Conservation (phyloP, 805 yeast genomes). For the Komagataella ulmi region DNA sequence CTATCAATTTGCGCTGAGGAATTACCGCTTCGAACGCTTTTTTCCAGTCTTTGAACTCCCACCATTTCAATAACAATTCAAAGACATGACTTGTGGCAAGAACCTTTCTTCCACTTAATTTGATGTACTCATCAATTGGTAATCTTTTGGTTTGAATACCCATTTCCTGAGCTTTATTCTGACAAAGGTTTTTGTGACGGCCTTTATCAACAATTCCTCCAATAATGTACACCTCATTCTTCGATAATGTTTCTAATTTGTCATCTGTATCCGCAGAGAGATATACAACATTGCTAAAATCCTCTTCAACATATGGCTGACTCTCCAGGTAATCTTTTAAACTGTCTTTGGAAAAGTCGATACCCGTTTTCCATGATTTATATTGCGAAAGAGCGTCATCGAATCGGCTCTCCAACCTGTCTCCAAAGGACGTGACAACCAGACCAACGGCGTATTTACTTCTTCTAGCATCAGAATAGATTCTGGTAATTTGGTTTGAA, state of each 20-base stretch:
- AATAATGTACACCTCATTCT: constrained; percentile 66
- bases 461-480: constrained; percentile 67
- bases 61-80: constrained; percentile 71
- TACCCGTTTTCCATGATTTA: constrained; percentile 43
- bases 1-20: constrained; percentile 59
- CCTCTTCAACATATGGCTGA: constrained; percentile 14
- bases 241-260: constrained; percentile 45
- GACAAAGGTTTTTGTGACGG: constrained; percentile 69
- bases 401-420: constrained; percentile 53
- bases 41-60: constrained; percentile 73
- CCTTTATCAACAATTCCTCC: constrained; percentile 98
- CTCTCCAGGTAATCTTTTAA: constrained; percentile 14
- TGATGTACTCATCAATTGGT: constrained; percentile 79
- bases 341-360: constrained; percentile 32
- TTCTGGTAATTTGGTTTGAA: constrained; percentile 67
- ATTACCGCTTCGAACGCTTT: constrained; percentile 75
- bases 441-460: constrained; percentile 46
- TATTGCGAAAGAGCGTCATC: constrained; percentile 49
- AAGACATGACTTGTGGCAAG: constrained; percentile 93
- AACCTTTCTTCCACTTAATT: constrained; percentile 75
- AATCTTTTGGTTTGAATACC: constrained; percentile 65
- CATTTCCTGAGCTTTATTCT: constrained; percentile 62
- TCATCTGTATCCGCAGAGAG: constrained; percentile 82
- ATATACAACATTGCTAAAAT: constrained; percentile 38
- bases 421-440: constrained; percentile 50